phyloP scores from a whole-genome alignment of 2,329 filamentous ascomycete genomes.

The Paramyrothecium roridum region DNA sequence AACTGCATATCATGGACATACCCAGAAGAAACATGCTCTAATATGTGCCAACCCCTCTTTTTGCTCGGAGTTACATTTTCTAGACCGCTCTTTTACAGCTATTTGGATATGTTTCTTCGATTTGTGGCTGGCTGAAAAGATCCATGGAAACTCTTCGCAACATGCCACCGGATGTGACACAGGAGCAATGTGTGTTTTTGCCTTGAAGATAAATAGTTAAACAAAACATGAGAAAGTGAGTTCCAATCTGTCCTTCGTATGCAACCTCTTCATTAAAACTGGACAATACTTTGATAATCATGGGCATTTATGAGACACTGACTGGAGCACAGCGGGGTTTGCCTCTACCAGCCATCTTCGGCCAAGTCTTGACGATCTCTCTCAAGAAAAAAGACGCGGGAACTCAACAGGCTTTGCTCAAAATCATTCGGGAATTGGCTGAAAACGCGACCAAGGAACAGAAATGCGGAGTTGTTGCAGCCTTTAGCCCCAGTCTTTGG shows the following conservation, averaged over 20 bases:
- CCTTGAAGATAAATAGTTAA: not conserved
- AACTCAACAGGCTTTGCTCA: not conserved
- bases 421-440: not conserved
- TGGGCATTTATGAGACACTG: not conserved
- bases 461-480: not conserved
- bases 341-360: not conserved
- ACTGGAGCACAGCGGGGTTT: not conserved
- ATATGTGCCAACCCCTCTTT: too few relatives aligned
- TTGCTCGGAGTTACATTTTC: too few relatives aligned
- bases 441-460: not conserved
- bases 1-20: too few relatives aligned
- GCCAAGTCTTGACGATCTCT: not conserved
- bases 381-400: not conserved
- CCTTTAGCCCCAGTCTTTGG: not conserved
- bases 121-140: not conserved
- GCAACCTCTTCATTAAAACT: not conserved
- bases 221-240: not conserved
- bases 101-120: not conserved
- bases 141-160: not conserved
- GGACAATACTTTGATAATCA: not conserved
- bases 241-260: not conserved
- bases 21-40: too few relatives aligned
- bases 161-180: not conserved
- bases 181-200: not conserved
- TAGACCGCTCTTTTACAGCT: too few relatives aligned